A percentile compares a stretch with the other conserved stretches of the same genome.
phyloP scores from a whole-genome alignment of 202 grass and related monocot genomes.

The Musa balbisiana region DNA sequence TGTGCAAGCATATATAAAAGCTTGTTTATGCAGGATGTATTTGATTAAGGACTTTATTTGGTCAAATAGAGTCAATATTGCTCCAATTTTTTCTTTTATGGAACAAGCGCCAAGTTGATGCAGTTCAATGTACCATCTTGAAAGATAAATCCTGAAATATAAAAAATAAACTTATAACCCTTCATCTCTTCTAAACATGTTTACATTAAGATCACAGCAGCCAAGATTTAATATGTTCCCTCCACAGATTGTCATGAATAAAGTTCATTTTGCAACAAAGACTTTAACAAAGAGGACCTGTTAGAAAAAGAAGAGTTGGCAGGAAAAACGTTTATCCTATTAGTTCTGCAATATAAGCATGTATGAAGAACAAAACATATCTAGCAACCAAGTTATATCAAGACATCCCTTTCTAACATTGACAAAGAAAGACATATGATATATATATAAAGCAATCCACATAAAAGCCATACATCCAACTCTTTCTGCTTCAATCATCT shows the following conservation, averaged over 20 bases:
- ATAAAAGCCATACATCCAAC: conserved; percentile 65
- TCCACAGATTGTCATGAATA: no score
- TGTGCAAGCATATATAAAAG: no score
- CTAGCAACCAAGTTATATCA: neutral
- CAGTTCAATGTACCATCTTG: neutral
- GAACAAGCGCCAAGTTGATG: neutral
- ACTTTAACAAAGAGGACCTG: no score
- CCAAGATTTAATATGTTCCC: no score
- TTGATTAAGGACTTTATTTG: no score
- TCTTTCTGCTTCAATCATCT: conserved; percentile 75
- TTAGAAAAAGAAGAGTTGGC: no score
- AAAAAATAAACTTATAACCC: neutral
- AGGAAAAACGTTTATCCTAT: neutral
- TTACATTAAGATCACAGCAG: neutral
- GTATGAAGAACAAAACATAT: neutral
- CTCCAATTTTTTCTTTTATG: no score
- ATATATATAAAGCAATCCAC: neutral
- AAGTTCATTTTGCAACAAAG: no score
- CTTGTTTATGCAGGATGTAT: no score
- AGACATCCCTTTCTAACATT: no score
- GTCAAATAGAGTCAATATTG: no score
- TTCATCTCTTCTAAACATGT: neutral
- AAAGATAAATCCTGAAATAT: neutral
- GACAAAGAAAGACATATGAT: neutral
- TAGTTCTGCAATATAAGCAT: neutral